These are phyloP conservation scores for Hibiscus mutabilis DNA, from an alignment of 345 rosid species.

Conservation along the genomic window DNA sequence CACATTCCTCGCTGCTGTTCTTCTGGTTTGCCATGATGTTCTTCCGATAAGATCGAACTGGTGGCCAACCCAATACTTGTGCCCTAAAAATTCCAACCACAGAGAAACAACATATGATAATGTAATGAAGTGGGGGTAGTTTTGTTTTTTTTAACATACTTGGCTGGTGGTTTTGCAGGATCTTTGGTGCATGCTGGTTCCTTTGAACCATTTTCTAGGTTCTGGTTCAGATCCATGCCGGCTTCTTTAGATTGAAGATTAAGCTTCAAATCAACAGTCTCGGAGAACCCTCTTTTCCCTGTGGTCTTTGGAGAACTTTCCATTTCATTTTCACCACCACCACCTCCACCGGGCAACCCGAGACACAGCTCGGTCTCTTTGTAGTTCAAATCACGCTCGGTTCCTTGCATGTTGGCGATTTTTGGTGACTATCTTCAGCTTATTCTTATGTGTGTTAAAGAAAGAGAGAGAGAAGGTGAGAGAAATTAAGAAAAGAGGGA, in stretches of 20 bases:
- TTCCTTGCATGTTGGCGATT: slow-evolving; percentile 26
- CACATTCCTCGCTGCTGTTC: slow-evolving; percentile 27
- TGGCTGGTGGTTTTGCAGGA: slow-evolving; percentile 67
- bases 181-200: slow-evolving; percentile 38
- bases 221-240: slow-evolving; percentile 35
- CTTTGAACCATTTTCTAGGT: slow-evolving; percentile 20
- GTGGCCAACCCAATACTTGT: slow-evolving; percentile 97
- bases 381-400: slow-evolving; percentile 32
- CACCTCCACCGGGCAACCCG: slow-evolving; percentile 49
- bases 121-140: background rate
- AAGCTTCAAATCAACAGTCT: slow-evolving; percentile 74
- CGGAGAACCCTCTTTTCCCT: slow-evolving; percentile 68
- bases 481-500: slow-evolving; percentile 1
- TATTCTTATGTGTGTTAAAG: background rate
- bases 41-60: slow-evolving; percentile 85
- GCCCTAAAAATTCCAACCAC: slow-evolving; percentile 35
- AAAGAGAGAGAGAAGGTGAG: background rate
- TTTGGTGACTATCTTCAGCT: slow-evolving; percentile 4
- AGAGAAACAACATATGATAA: background rate
- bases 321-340: slow-evolving; percentile 13
- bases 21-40: slow-evolving; percentile 70
- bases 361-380: slow-evolving; percentile 74
- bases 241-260: slow-evolving; percentile 42
- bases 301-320: slow-evolving; percentile 30
- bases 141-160: slow-evolving; percentile 29